Percentiles rank a stretch among this genome's conserved stretches.
These are phyloP conservation scores for Delitschia confertaspora DNA, from an alignment of 495 filamentous ascomycete species.

Conservation along the genomic window DNA sequence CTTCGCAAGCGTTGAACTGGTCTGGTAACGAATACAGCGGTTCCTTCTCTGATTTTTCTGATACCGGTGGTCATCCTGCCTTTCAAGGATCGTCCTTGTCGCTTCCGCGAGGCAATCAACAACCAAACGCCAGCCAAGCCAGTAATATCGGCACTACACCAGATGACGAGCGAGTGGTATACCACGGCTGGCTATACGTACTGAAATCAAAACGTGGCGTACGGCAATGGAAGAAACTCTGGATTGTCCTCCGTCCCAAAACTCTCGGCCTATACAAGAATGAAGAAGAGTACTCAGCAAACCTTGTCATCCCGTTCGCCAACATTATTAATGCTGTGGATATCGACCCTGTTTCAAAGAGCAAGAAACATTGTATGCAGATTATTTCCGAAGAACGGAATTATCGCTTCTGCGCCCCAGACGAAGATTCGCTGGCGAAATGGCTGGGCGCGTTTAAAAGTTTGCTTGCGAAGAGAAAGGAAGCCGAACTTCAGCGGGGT, in stretches of 20 bases:
- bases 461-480: constrained; percentile 61
- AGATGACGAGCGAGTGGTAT: constrained; percentile 64
- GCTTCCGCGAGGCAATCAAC: constrained; percentile 21
- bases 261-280: constrained; percentile 89
- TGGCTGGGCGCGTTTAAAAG: constrained; percentile 89
- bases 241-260: constrained; percentile 83
- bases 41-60: constrained; percentile 86
- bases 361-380: constrained; percentile 80
- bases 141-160: constrained; percentile 50
- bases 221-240: constrained; percentile 87
- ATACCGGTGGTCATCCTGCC: constrained; percentile 43
- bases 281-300: constrained; percentile 80
- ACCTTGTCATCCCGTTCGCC: constrained; percentile 69
- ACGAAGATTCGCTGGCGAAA: constrained; percentile 74
- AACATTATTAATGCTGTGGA: constrained; percentile 87
- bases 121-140: constrained; percentile 42
- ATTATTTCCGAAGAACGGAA: constrained; percentile 91
- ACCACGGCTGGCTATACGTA: constrained; percentile 83
- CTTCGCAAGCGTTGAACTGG: constrained; percentile 58
- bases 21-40: constrained; percentile 83
- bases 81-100: constrained; percentile 37
- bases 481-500: constrained; percentile 21
- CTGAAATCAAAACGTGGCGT: constrained; percentile 80
- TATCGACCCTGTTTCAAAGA: constrained; percentile 76
- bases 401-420: constrained; percentile 73